Evolutionary conservation across 2,329 filamentous ascomycete species (phyloP).

Genomic region (Talaromyces pinophilus): DNA sequence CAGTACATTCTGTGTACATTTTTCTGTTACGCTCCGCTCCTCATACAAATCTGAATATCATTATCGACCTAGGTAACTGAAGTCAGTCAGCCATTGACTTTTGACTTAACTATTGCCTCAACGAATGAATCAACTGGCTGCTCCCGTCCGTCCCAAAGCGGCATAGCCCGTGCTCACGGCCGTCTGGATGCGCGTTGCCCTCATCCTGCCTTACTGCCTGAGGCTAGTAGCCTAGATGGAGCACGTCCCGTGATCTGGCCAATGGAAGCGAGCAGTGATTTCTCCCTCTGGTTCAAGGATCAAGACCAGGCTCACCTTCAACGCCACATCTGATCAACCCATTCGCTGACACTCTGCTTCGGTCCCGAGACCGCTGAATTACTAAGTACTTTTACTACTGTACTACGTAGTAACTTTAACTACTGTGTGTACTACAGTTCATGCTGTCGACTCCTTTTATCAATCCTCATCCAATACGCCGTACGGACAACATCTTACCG

Average conservation of each 20-base stretch:
- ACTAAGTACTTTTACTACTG: neutral
- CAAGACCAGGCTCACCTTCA: constrained; percentile 2
- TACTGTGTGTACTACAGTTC: neutral
- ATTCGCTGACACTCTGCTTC: constrained; percentile 2
- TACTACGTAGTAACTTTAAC: too few relatives aligned
- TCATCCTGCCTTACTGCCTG: constrained; percentile 8
- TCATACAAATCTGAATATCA: too few relatives aligned
- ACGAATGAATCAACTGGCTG: neutral
- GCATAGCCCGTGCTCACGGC: constrained; percentile 22
- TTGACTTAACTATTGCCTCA: neutral
- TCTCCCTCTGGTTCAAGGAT: neutral
- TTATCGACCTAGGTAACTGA: neutral
- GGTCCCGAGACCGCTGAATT: neutral
- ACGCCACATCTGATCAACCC: neutral
- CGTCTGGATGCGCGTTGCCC: constrained; percentile 13
- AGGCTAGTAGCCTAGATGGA: neutral
- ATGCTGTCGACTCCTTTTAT: constrained; percentile 2
- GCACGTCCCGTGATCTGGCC: constrained; percentile 15
- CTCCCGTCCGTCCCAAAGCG: neutral
- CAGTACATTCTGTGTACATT: too few relatives aligned
- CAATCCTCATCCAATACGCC: neutral
- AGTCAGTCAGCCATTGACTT: neutral
- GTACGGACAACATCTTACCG: constrained; percentile 7
- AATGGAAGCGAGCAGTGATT: constrained; percentile 2
- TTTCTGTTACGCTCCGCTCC: too few relatives aligned